A percentile compares a stretch with the other conserved stretches of the same genome.
phyloP scores from a whole-genome alignment of 306 rosid genomes.

The Fagus sylvatica region DNA sequence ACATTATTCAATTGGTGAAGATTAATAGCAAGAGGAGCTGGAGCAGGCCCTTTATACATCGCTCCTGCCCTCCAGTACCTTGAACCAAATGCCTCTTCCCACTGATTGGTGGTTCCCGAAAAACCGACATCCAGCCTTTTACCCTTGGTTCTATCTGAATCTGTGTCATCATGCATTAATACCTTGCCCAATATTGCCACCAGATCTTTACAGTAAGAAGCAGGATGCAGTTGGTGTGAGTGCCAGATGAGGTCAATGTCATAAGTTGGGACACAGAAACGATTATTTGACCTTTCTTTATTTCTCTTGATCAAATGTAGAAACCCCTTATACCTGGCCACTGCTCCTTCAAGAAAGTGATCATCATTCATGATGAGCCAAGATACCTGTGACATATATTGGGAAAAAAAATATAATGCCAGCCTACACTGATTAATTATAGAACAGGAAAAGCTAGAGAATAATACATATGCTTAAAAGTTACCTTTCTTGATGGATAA shows the following conservation, averaged over 20 bases:
- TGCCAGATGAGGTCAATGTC: conserved; percentile 57
- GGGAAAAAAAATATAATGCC: neutral
- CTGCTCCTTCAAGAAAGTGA: conserved; percentile 43
- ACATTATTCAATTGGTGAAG: conserved; percentile 8
- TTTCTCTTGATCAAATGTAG: conserved; percentile 47
- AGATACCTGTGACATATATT: conserved; percentile 33
- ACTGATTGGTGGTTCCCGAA: conserved; percentile 42
- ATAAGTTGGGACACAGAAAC: conserved; percentile 46
- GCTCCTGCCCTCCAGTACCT: conserved; percentile 53
- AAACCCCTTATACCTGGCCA: conserved; percentile 51
- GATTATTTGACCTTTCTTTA: conserved; percentile 25
- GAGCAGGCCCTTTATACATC: conserved; percentile 38
- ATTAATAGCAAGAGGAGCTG: conserved; percentile 31
- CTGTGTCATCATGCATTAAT: conserved; percentile 44
- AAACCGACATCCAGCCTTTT: conserved; percentile 45
- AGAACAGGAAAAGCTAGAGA: neutral
- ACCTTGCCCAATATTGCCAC: conserved; percentile 29
- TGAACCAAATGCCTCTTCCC: conserved; percentile 51
- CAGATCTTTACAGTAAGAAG: conserved; percentile 36
- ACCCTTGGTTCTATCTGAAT: conserved; percentile 38
- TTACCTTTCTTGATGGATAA: neutral
- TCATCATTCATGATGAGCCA: conserved; percentile 31
- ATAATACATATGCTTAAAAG: neutral
- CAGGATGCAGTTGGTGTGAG: conserved; percentile 49
- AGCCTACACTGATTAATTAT: neutral